A percentile compares a stretch with the other conserved stretches of the same genome.
phyloP scores from a whole-genome alignment of 2,329 filamentous ascomycete species.

The Beauveria caledonica region DNA sequence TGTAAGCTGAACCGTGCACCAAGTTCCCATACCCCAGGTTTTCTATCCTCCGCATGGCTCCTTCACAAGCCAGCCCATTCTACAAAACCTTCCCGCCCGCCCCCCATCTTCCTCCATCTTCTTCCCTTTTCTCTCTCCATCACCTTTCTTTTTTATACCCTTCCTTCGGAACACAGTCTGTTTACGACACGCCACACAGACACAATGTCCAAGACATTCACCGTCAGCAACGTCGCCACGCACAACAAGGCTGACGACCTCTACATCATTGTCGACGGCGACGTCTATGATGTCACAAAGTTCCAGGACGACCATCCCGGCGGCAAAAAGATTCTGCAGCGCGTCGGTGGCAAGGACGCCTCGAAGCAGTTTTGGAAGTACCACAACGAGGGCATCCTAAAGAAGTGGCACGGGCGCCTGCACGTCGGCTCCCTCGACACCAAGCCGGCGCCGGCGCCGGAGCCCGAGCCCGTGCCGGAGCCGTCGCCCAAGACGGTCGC shows the following conservation, averaged over 20 bases:
- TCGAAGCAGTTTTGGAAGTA: slow-evolving; percentile 65
- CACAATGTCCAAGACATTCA: slow-evolving; percentile 82
- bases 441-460: slow-evolving; percentile 63
- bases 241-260: slow-evolving; percentile 83
- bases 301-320: slow-evolving; percentile 82
- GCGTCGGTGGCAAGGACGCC: slow-evolving; percentile 57
- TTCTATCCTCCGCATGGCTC: slow-evolving; percentile 4
- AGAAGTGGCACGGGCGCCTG: slow-evolving; percentile 72
- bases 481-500: slow-evolving; percentile 29
- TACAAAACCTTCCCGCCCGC: slow-evolving; percentile 11
- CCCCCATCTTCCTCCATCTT: not conserved
- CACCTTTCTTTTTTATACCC: slow-evolving; percentile 4
- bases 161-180: not conserved
- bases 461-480: slow-evolving; percentile 35
- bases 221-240: slow-evolving; percentile 74
- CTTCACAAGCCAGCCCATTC: slow-evolving; percentile 7
- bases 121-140: not conserved
- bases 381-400: slow-evolving; percentile 79
- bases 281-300: slow-evolving; percentile 90
- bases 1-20: not conserved
- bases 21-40: slow-evolving; percentile 6
- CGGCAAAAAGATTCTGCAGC: slow-evolving; percentile 57
- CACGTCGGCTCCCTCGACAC: slow-evolving; percentile 82
- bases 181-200: slow-evolving; percentile 6
- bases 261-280: slow-evolving; percentile 86